Base-by-base conservation (phyloP, 768 basidiomycete species). In the Cystobasidium ongulense region DNA sequence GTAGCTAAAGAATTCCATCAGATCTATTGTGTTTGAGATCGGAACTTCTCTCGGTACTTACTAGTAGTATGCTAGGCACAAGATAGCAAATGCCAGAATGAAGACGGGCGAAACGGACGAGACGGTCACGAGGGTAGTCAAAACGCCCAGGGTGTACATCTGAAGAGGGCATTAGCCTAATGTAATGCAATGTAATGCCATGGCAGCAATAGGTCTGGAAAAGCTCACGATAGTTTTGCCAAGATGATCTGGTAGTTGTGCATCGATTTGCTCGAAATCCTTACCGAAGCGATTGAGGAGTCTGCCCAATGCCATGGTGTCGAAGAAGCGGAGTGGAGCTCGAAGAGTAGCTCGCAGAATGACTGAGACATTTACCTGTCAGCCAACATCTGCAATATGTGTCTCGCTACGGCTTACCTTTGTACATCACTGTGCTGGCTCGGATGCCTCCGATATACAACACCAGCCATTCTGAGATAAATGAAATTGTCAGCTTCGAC, bases 241-340 rank as follows among this genome's bases (percentile, higher is more conserved):
- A 17, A 76, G 50, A 38, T 78, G 75, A 65, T 78, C 78, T 10
- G 78, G 78, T 7, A 79, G 74, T 8, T 63, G 53, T 31, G 74
- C 66, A 33, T 78, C 78, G 63, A 78, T 76, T 43, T 74, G 63
- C 62, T 78, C 77, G 21, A 78, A 68, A 63, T 78, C 77, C 38
- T 79, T 76, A 11, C 64, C 70, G 62, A 78, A 77, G 3, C 78
- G 77, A 59, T 78, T 76, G 52, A 75, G 63, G 18, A 77, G 64
- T 7, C 77, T 54, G 21, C 77, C 77, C 31, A 77, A 65, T 0
- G 75, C 76, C 63, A 77, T 78, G 4, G 75, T 77, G 64, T 79
- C 78, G 75, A 78, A 79, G 76, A 77, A 79, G 1, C 78, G 78
- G 0, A 79, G 68, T 1, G 76, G 76, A 0, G 78, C 78, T 13